Conservation (phyloP, 805 yeast genomes). For the Wickerhamiella vanderwaltii region DNA sequence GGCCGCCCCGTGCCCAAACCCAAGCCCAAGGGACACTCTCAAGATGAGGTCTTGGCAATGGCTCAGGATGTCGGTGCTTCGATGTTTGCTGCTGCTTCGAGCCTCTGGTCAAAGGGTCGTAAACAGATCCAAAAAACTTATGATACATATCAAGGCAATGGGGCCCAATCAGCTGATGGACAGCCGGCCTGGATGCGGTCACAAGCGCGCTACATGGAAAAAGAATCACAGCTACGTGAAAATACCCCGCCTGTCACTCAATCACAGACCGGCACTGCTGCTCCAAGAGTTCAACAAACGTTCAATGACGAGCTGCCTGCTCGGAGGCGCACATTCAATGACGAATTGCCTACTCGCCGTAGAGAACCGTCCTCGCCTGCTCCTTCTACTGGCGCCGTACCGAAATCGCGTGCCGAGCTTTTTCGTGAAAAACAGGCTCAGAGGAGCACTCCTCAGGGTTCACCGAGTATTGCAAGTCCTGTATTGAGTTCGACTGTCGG, state of each 20-base stretch:
- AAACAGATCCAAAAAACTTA: constrained; percentile 51
- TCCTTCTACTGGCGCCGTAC: background rate
- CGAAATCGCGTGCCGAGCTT: constrained; percentile 12
- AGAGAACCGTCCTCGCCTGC: background rate
- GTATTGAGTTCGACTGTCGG: background rate
- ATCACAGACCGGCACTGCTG: constrained; percentile 21
- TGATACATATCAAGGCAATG: constrained; percentile 34
- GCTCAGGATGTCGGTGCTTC: constrained; percentile 46
- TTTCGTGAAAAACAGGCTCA: constrained; percentile 13
- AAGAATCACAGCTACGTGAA: background rate
- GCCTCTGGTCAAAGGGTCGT: constrained; percentile 45
- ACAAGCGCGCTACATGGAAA: constrained; percentile 28
- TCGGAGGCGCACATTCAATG: constrained; percentile 1
- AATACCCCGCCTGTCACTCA: background rate
- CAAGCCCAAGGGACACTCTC: constrained; percentile 15
- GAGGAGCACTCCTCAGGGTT: constrained; percentile 3
- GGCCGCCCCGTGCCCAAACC: constrained; percentile 26
- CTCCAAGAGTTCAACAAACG: too few species aligned
- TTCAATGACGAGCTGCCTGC: too few species aligned
- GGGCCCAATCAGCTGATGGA: constrained; percentile 25
- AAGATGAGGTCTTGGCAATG: constrained; percentile 30
- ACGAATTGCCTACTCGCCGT: constrained; percentile 4
- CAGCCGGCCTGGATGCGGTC: constrained; percentile 69
- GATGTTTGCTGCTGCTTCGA: constrained; percentile 47
- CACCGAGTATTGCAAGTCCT: background rate